Evolutionary conservation across 768 basidiomycete species (phyloP).

Genomic region (Cyclocybe cylindracea): DNA sequence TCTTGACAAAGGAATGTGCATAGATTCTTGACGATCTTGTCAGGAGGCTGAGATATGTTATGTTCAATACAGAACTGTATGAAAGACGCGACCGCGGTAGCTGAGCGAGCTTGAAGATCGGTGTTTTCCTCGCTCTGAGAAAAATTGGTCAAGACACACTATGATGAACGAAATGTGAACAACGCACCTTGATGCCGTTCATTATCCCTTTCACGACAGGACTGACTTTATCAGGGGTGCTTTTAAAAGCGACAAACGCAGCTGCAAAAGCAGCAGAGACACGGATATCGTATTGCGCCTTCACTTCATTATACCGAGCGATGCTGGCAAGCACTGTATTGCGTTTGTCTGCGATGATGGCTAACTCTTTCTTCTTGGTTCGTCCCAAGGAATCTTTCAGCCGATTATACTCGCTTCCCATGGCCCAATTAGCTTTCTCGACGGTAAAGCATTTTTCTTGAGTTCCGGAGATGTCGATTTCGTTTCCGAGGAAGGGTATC

Average conservation of each 20-base stretch:
- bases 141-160: constrained; percentile 9
- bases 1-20: constrained; percentile 97
- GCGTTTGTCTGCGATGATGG: constrained; percentile 75
- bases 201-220: constrained; percentile 96
- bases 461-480: constrained; percentile 73
- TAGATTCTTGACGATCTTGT: constrained; percentile 96
- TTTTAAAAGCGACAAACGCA: constrained; percentile 84
- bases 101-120: constrained; percentile 87
- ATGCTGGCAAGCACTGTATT: constrained; percentile 67
- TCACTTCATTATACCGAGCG: constrained; percentile 78
- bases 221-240: constrained; percentile 90
- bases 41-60: constrained; percentile 79
- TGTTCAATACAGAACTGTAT: constrained; percentile 80
- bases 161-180: not conserved
- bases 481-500: constrained; percentile 76
- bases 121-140: constrained; percentile 82
- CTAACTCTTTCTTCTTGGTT: constrained; percentile 78
- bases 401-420: constrained; percentile 67
- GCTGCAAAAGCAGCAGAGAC: constrained; percentile 90
- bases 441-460: constrained; percentile 75
- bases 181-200: constrained; percentile 90
- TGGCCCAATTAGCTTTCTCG: constrained; percentile 69
- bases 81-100: constrained; percentile 83
- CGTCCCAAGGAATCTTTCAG: constrained; percentile 76
- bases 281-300: constrained; percentile 83